These are phyloP conservation scores for Drechslerella coelobrocha DNA, from an alignment of 2,329 filamentous ascomycete species.

Conservation along the genomic window DNA sequence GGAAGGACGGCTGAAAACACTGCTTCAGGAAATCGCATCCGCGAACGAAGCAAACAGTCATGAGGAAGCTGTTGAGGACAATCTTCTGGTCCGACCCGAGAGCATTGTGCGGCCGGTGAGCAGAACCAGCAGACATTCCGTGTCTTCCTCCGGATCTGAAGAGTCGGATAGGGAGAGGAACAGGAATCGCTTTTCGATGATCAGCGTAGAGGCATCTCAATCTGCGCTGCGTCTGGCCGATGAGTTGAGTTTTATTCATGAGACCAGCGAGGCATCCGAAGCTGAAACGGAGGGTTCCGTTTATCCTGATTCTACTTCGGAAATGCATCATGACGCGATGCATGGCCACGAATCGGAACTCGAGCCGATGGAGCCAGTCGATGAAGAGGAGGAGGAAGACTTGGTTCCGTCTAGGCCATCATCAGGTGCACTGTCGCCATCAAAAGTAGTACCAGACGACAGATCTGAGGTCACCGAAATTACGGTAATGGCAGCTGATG, in stretches of 20 bases:
- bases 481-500: slow-evolving; percentile 50
- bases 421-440: slow-evolving; percentile 38
- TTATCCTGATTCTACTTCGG: slow-evolving; percentile 39
- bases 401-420: slow-evolving; percentile 39
- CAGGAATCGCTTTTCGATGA: slow-evolving; percentile 74
- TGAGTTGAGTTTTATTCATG: slow-evolving; percentile 84
- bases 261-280: slow-evolving; percentile 57
- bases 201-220: slow-evolving; percentile 67
- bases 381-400: no score
- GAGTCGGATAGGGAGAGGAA: slow-evolving; percentile 62
- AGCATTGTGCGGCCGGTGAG: slow-evolving; percentile 52
- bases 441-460: slow-evolving; percentile 65
- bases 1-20: slow-evolving; percentile 80
- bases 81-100: slow-evolving; percentile 36
- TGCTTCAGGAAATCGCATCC: slow-evolving; percentile 84
- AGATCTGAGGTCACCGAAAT: slow-evolving; percentile 68
- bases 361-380: slow-evolving; percentile 32
- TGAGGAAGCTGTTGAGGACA: slow-evolving; percentile 54
- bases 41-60: slow-evolving; percentile 54
- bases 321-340: slow-evolving; percentile 29
- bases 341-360: slow-evolving; percentile 25
- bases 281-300: slow-evolving; percentile 46
- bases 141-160: slow-evolving; percentile 56
- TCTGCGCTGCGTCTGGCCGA: slow-evolving; percentile 81
- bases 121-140: slow-evolving; percentile 43